Conservation (phyloP, 176 grass and related monocot species). For the Olyra latifolia region DNA sequence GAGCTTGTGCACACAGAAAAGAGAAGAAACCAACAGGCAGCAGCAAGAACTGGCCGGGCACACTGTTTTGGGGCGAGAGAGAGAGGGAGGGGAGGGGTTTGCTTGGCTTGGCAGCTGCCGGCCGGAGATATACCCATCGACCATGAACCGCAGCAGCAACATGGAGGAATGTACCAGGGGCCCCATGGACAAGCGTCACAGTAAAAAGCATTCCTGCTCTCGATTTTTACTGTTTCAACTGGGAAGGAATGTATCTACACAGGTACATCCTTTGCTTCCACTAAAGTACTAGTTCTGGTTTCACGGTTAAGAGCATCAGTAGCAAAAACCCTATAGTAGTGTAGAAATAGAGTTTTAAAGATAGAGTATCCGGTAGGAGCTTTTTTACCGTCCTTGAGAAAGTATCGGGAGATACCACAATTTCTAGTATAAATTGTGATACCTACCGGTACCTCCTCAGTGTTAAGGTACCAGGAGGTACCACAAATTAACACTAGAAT, state of each 20-base stretch:
- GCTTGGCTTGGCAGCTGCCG: conserved; percentile 9
- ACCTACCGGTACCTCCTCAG: too few relatives aligned
- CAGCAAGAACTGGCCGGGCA: conserved; percentile 20
- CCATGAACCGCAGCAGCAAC: neutral
- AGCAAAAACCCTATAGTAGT: too few relatives aligned
- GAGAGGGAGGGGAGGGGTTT: neutral
- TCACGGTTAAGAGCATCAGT: too few relatives aligned
- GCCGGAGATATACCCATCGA: neutral
- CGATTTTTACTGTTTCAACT: neutral
- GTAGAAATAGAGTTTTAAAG: too few relatives aligned
- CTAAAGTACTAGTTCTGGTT: too few relatives aligned
- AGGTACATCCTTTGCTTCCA: neutral
- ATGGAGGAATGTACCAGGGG: conserved; percentile 21
- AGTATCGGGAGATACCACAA: too few relatives aligned
- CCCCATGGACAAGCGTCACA: neutral
- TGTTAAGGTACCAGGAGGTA: too few relatives aligned
- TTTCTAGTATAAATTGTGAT: too few relatives aligned
- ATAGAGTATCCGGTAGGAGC: too few relatives aligned
- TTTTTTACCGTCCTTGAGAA: too few relatives aligned
- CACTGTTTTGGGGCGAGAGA: neutral
- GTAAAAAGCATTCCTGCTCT: conserved; percentile 13
- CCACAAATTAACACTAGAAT: too few relatives aligned
- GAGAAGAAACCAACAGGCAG: conserved; percentile 12
- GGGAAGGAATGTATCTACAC: neutral
- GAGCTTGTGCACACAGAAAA: conserved; percentile 8